Evolutionary conservation across 345 rosid genomes (phyloP), one percentile per base, ranked within the genome.

Genomic region (Eucalyptus sp.): DNA sequence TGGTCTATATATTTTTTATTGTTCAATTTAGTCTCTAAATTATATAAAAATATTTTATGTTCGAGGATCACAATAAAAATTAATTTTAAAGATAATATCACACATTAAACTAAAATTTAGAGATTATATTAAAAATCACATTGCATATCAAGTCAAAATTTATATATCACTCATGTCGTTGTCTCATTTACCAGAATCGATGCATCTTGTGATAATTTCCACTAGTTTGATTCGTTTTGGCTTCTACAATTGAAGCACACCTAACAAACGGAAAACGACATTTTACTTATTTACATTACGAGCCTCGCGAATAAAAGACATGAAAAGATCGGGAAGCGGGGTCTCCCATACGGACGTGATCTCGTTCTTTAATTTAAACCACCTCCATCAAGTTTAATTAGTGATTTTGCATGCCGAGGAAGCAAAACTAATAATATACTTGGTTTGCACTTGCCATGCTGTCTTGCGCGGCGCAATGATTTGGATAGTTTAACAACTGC

Each of bases 101-200:
- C 0, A 62, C 16, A 3, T 62, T 13, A 52, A 1, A 25, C 10
- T 29, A 62, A 62, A 62, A 0, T 27, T 62, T 5, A 29, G 0
- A 27, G 0, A 29, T 62, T 0, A 0, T 62, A 29, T 60, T 25
- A 12, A 13, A 27, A 27, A 62, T 62, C 2, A 62, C 29, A 62
- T 27, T 11, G 1, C 2, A 62, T 24, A 7, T 27, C 8, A 27
- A 62, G 0, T 62, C 4, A 62, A 62, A 62, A 29, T 12, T 29
- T 1, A 62, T 5, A 12, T 3, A 62, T 29, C 8, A 29, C 0
- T 27, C 0, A 29, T 12, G 68, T 62, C 16, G n/a, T 62, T 62
- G 29, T 62, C 31, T 52, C 25, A 52, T 52, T 52, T 52, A 20
- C 58, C 25, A 20, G 9, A 20, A 3, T 8, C 43, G 13, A 66